phyloP scores from a whole-genome alignment of 2,329 filamentous ascomycete species.

The Nemania sp. region DNA sequence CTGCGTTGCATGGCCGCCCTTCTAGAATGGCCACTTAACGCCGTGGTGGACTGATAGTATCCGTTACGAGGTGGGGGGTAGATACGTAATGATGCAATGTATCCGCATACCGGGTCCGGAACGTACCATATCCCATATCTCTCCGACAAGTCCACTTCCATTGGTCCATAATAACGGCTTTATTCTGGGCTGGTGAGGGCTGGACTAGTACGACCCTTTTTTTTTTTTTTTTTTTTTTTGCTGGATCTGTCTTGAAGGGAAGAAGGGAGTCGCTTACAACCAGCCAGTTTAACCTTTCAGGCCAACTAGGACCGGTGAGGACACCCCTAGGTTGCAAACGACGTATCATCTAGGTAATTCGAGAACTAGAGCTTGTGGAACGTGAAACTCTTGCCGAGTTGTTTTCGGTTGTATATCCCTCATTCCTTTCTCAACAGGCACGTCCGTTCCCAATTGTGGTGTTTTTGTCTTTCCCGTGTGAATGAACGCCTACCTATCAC shows the following conservation, averaged over 20 bases:
- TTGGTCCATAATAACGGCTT: constrained; percentile 15
- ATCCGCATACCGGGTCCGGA: constrained; percentile 7
- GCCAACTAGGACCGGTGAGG: not conserved
- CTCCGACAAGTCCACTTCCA: not conserved
- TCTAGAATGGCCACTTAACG: not conserved
- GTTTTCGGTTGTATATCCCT: too few relatives aligned
- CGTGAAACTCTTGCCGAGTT: too few relatives aligned
- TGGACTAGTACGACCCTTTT: not conserved
- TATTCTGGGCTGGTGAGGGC: not conserved
- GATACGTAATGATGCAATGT: constrained; percentile 36
- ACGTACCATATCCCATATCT: constrained; percentile 28
- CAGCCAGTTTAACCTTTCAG: not conserved
- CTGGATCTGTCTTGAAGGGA: not conserved
- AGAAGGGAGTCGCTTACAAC: not conserved
- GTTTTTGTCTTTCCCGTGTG: too few relatives aligned
- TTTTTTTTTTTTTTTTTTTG: too few relatives aligned
- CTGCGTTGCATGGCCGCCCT: not conserved
- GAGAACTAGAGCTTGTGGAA: too few relatives aligned
- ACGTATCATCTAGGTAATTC: too few relatives aligned
- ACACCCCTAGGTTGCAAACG: too few relatives aligned
- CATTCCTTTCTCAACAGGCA: too few relatives aligned
- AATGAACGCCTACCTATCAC: too few relatives aligned
- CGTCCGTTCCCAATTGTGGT: too few relatives aligned
- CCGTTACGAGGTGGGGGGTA: constrained; percentile 20
- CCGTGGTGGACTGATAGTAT: constrained; percentile 30